Base-by-base conservation (phyloP, 2,329 filamentous ascomycete species). In the Curvularia sp. region DNA sequence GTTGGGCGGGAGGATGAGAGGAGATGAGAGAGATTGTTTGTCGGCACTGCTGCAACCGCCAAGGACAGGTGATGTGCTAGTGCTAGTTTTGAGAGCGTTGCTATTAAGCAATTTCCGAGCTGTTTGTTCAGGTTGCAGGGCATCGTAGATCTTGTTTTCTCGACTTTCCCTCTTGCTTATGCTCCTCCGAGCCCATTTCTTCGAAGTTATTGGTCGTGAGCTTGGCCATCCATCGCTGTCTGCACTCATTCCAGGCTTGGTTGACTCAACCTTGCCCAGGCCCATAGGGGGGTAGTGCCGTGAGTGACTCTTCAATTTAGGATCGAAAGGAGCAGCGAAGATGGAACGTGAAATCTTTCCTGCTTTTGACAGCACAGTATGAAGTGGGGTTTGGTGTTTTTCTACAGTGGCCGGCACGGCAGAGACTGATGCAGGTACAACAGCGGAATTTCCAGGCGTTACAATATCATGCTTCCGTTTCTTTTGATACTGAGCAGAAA, bases 281-380 rank as follows among this genome's bases (percentile, higher is more conserved):
- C 28, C 23, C 9, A 23, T 5, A 2, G 45, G 51, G 12, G 54
- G 50, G 4, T 61, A 34, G 6, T 49, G 55, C 9, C 23, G 52
- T n/a, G 63, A 63, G 28, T 48, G 48, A 7, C 60, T 62, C 23
- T 66, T 66, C 2, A 53, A 43, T 8, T 53, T 54, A 15, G 54
- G 43, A 18, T 63, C 52, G 2, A 54, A 55, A 2, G 66, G 61
- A 18, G 57, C 55, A 8, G 60, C 53, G n/a, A 70, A 57, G 6
- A 68, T 27, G 21, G 53, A 58, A 12, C 67, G 63, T 5, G 57
- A 38, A 3, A 64, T 49, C 46, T 52, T 64, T 41, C 57, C 56
- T 2, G 48, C 49, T 9, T 49, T 53, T 18, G 38, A 55, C 27
- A 49, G 19, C 1, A 53, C 48, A 10, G 47, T 42, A n/a, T 55